These are phyloP conservation scores for Phoma sp. DNA, from an alignment of 2,329 filamentous ascomycete species.

Conservation along the genomic window DNA sequence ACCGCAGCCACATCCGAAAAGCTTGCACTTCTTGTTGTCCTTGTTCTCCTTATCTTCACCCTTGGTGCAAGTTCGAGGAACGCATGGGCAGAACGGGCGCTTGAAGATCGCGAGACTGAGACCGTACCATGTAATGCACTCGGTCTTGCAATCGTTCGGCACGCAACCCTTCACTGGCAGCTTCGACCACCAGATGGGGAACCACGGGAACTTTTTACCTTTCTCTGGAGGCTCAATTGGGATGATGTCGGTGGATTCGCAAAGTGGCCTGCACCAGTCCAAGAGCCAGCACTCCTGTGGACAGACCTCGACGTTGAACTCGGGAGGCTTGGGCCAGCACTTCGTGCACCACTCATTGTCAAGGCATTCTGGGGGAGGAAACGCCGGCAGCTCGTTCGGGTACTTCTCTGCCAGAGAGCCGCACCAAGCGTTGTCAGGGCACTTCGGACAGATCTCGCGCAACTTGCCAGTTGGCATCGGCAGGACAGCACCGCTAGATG, in stretches of 20 bases:
- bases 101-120: conserved; percentile 14
- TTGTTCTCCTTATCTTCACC: conserved; percentile 19
- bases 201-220: conserved; percentile 2
- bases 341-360: neutral
- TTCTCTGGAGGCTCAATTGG: neutral
- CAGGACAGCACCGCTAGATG: neutral
- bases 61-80: conserved; percentile 16
- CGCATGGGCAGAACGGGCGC: conserved; percentile 21
- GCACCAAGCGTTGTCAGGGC: neutral
- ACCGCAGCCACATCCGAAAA: conserved; percentile 33
- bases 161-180: conserved; percentile 12
- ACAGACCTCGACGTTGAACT: neutral
- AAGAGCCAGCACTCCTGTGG: conserved; percentile 16
- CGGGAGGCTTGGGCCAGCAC: neutral
- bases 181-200: conserved; percentile 15
- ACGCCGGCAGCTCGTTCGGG: neutral
- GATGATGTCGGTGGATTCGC: neutral
- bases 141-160: conserved; percentile 19
- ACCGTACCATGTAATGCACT: conserved; percentile 11
- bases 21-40: conserved; percentile 20
- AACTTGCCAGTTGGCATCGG: neutral
- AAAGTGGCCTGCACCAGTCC: conserved; percentile 14
- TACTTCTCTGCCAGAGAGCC: neutral
- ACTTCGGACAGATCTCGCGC: neutral
- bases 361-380: neutral